Evolutionary conservation across 2,329 filamentous ascomycete genomes (phyloP).

Genomic region (Aspergillus flavus): DNA sequence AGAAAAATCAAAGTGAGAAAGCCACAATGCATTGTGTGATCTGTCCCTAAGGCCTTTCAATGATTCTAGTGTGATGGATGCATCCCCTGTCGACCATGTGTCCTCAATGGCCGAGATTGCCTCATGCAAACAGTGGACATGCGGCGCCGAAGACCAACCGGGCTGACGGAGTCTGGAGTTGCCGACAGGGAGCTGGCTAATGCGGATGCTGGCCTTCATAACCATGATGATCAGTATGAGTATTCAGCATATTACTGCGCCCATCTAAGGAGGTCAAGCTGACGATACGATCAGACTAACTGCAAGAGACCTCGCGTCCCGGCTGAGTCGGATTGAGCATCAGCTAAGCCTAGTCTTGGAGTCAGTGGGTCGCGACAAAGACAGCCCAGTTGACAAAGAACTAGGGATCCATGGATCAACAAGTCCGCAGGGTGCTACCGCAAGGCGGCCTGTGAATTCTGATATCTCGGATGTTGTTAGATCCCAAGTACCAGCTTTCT

Average conservation of each 20-base stretch:
- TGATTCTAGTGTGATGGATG: conserved; percentile 23
- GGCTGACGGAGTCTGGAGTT: not conserved
- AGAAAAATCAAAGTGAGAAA: conserved; percentile 24
- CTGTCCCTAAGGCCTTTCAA: not conserved
- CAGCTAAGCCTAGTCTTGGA: conserved; percentile 3
- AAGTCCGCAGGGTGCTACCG: no score
- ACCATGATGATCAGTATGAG: not conserved
- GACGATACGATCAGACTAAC: not conserved
- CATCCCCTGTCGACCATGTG: conserved; percentile 21
- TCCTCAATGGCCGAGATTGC: conserved; percentile 11
- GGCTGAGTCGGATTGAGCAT: conserved; percentile 4
- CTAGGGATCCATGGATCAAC: no score
- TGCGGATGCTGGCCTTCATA: not conserved
- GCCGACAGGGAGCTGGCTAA: not conserved
- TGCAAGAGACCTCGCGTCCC: not conserved
- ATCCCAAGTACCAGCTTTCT: conserved; percentile 19
- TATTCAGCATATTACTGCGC: not conserved
- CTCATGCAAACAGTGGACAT: conserved; percentile 11
- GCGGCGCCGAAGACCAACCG: conserved; percentile 6
- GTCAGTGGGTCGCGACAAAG: not conserved
- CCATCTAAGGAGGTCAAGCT: not conserved
- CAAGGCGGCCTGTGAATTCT: not conserved
- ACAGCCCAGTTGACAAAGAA: not conserved
- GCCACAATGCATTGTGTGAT: not conserved
- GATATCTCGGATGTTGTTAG: not conserved